phyloP scores from a whole-genome alignment of 495 filamentous ascomycete species.

The Penicillium desertorum region DNA sequence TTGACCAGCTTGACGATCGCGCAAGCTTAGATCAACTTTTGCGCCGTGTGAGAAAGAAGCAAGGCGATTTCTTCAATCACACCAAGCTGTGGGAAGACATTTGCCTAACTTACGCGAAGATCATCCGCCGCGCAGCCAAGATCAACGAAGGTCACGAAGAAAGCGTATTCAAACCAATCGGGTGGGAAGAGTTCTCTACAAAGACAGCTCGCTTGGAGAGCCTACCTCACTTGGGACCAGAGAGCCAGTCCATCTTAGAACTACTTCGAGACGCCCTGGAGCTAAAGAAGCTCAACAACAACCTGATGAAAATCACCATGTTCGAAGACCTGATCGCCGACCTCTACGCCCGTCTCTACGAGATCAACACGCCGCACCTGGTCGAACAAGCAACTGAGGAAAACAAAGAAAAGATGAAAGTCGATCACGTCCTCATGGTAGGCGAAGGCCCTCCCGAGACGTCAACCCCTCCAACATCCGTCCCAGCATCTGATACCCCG shows the following conservation, averaged over 20 bases:
- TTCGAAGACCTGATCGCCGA: slow-evolving; percentile 92
- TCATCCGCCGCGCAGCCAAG: slow-evolving; percentile 67
- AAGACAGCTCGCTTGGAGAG: slow-evolving; percentile 56
- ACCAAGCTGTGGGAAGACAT: slow-evolving; percentile 79
- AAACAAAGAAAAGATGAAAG: slow-evolving; percentile 56
- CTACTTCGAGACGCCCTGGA: slow-evolving; percentile 82
- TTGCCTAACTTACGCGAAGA: slow-evolving; percentile 67
- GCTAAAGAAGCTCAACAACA: slow-evolving; percentile 84
- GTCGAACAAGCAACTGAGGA: slow-evolving; percentile 51
- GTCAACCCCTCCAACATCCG: slow-evolving; percentile 36
- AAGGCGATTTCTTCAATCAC: slow-evolving; percentile 83
- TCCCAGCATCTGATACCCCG: slow-evolving; percentile 42
- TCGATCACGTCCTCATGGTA: slow-evolving; percentile 55
- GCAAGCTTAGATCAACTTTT: slow-evolving; percentile 76
- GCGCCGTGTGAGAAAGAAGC: slow-evolving; percentile 77
- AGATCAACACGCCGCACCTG: slow-evolving; percentile 49
- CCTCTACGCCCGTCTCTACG: slow-evolving; percentile 78
- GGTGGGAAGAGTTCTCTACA: slow-evolving; percentile 74
- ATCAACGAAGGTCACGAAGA: slow-evolving; percentile 70
- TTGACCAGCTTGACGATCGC: slow-evolving; percentile 74
- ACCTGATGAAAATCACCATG: slow-evolving; percentile 75
- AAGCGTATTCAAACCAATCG: slow-evolving; percentile 74
- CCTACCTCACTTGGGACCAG: slow-evolving; percentile 45
- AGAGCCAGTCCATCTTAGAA: slow-evolving; percentile 53
- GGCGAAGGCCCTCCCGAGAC: slow-evolving; percentile 39